Evolutionary conservation across 352 stramenopile species (phyloP).

Genomic region (Peronosclerospora sorghi): DNA sequence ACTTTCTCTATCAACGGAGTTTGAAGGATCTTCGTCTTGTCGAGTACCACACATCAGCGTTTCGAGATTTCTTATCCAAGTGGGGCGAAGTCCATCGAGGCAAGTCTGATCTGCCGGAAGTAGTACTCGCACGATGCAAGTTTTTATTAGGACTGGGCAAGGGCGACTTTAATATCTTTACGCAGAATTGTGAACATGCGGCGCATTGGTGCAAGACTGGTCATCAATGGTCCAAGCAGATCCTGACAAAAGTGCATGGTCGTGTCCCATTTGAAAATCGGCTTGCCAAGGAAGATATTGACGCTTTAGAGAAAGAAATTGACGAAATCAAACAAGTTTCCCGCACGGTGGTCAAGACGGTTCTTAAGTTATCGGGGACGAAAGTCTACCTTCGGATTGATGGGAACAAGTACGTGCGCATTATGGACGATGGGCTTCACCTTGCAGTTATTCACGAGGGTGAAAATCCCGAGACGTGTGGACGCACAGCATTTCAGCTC

Average conservation of each 20-base stretch:
- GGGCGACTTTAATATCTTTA: conserved; percentile 73
- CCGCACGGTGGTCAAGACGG: conserved; percentile 44
- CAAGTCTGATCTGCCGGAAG: conserved; percentile 60
- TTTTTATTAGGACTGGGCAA: conserved; percentile 55
- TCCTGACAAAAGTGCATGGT: conserved; percentile 30
- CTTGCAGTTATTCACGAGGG: conserved; percentile 32
- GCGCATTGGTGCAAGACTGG: conserved; percentile 77
- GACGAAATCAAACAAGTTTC: conserved; percentile 52
- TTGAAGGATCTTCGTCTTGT: conserved; percentile 40
- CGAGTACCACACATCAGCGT: conserved; percentile 61
- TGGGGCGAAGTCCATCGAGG: conserved; percentile 67
- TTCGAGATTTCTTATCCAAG: conserved; percentile 49
- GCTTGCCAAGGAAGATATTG: conserved; percentile 50
- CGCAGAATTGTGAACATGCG: conserved; percentile 69
- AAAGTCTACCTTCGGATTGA: conserved; percentile 51
- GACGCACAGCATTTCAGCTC: conserved; percentile 41
- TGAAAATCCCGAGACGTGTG: conserved; percentile 23
- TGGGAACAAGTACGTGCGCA: conserved; percentile 40
- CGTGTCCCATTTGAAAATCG: conserved; percentile 59
- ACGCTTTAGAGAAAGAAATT: conserved; percentile 45
- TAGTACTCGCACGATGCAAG: conserved; percentile 63
- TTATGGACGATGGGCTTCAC: conserved; percentile 33
- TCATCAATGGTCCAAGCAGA: conserved; percentile 69
- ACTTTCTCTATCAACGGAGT: conserved; percentile 58
- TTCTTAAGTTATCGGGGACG: conserved; percentile 40